Evolutionary conservation across 306 rosid species (phyloP), one percentile per base, ranked within the genome.

Genomic region (Dalbergia oliveri): DNA sequence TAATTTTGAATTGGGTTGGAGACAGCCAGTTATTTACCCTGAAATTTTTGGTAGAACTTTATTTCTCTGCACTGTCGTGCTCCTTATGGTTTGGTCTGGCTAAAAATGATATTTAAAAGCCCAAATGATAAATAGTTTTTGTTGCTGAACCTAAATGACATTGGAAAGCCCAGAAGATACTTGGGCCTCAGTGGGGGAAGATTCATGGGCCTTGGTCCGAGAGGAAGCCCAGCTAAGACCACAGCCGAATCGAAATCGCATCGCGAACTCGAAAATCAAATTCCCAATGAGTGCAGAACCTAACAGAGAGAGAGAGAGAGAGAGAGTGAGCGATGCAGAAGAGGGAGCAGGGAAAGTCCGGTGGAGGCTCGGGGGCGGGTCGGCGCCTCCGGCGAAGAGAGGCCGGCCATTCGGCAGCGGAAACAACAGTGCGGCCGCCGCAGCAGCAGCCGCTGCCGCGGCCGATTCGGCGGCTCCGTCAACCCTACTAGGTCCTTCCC

Each of bases 401-500:
- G 99, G 99, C 56, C 97, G 98, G 1, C 99, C 99, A 0, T 90
- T 93, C 18, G 99, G 99, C 4, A 91, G 98, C 85, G 80, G 96
- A 2, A 90, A 62, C 84, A 85, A 75, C 66, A 88, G 83, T 69
- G 86, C 97, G 44, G 92, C 85, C 0, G 86, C 83, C 8, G 90
- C 87, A 0, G 87, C 89, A 4, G 88, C 94, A 1, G 90, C 93
- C 0, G 84, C 92, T 0, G 85, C 90, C 3, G 88, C 94, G 1
- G 91, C 88, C 3, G 97, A 93, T 63, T 81, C 69, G 11, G 89
- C 87, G 0, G 98, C 94, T 87, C 99, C 98, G 19, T 87, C 94
- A 13, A 73, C 92, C 37, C 92, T 93, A 8, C 97, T 96, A 3
- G 98, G 99, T 12, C 99, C 98, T 62, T 96, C 99, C 73, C 92